Evolutionary conservation across 768 basidiomycete species (phyloP).

Genomic region (Pleurotus platypus): DNA sequence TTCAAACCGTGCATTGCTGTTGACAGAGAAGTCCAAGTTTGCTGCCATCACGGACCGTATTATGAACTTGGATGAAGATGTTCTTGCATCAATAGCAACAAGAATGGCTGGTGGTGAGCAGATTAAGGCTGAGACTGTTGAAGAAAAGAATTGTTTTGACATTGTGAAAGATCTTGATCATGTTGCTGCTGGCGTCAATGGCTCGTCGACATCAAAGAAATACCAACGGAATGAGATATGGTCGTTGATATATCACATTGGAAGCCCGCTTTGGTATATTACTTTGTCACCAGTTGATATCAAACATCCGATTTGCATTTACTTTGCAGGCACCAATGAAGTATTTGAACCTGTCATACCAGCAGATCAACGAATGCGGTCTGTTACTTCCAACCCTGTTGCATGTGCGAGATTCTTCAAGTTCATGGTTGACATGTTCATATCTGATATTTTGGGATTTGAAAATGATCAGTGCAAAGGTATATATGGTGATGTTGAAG

Average conservation of each 20-base stretch:
- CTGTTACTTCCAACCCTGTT: slow-evolving; percentile 23
- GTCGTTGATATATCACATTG: slow-evolving; percentile 16
- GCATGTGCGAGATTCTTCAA: slow-evolving; percentile 29
- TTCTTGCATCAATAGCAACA: slow-evolving; percentile 16
- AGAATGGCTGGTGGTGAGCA: slow-evolving; percentile 21
- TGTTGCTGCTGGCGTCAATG: slow-evolving; percentile 25
- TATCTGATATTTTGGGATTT: slow-evolving; percentile 20
- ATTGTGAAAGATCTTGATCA: slow-evolving; percentile 30
- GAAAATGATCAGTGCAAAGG: slow-evolving; percentile 4
- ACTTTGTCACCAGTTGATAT: neutral
- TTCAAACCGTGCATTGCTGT: slow-evolving; percentile 21
- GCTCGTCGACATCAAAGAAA: slow-evolving; percentile 14
- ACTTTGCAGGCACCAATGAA: slow-evolving; percentile 16
- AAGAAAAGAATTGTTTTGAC: slow-evolving; percentile 30
- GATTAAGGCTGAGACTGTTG: slow-evolving; percentile 21
- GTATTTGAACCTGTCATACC: slow-evolving; percentile 5
- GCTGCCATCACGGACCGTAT: slow-evolving; percentile 18
- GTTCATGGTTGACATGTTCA: slow-evolving; percentile 21
- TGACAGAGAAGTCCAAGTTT: slow-evolving; percentile 24
- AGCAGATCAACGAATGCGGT: slow-evolving; percentile 11
- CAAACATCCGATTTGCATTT: slow-evolving; percentile 13
- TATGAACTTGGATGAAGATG: slow-evolving; percentile 16
- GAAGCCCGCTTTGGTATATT: slow-evolving; percentile 16
- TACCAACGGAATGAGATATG: slow-evolving; percentile 1
- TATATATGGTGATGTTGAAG: slow-evolving; percentile 17